Evolutionary conservation across 108 stramenopile genomes (phyloP).

Genomic region (Parietichytrium sp.): DNA sequence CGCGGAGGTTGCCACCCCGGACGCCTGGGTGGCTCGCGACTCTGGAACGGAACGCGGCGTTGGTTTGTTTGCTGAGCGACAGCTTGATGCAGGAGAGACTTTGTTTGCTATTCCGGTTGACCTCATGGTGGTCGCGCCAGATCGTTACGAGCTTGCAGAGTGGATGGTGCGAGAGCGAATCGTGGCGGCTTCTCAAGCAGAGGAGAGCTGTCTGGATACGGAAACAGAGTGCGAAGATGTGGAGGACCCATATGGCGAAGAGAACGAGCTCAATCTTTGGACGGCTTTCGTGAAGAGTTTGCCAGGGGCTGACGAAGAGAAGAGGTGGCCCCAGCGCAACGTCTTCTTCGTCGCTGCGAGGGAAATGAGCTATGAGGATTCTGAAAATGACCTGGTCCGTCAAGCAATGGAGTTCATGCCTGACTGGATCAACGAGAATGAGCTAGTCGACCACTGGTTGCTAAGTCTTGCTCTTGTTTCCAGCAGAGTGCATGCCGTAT

Average conservation of each 20-base stretch:
- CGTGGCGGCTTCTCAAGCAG: neutral
- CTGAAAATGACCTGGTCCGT: neutral
- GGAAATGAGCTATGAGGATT: neutral
- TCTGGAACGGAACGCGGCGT: neutral
- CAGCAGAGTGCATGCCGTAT: neutral
- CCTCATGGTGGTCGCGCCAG: neutral
- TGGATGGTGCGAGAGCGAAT: constrained; percentile 11
- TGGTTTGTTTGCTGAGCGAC: neutral
- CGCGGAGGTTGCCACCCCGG: constrained; percentile 17
- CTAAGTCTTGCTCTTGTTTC: neutral
- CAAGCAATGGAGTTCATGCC: constrained; percentile 14
- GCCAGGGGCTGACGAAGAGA: neutral
- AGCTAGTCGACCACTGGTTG: neutral
- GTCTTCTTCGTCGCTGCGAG: neutral
- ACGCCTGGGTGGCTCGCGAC: neutral
- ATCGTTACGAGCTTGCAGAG: constrained; percentile 28
- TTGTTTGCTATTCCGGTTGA: neutral
- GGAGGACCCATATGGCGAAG: constrained; percentile 1
- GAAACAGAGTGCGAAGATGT: neutral
- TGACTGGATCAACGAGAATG: constrained; percentile 32
- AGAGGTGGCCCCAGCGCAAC: neutral
- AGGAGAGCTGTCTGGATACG: neutral
- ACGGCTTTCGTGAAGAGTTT: neutral
- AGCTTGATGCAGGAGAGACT: neutral
- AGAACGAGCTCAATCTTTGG: neutral